Base-by-base conservation (phyloP, 1,139 yeast genomes). In the Suhomyces atakaporum region DNA sequence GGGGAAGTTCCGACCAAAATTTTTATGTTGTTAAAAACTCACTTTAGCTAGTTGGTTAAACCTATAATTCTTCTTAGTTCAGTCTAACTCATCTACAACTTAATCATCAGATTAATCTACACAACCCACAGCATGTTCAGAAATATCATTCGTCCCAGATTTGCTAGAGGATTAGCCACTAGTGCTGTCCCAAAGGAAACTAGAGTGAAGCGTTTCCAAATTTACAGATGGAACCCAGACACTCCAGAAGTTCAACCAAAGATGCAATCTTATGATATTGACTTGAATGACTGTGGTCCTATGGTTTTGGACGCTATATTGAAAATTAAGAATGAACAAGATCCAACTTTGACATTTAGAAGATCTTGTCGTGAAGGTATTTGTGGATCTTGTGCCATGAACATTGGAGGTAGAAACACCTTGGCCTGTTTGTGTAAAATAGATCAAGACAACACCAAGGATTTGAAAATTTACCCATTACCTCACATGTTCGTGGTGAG, bases 351-450 rank as follows among this genome's bases (percentile, higher is more conserved):
- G 60, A 92, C 98, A 3, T 85, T 92, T 69, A 84, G 99, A 75
- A 84, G 98, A 69, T 89, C 97, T 35, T 92, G 98, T 73, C 90
- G 99, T 75, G 99, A 92, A 70, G 99, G 99, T 56, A 94, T 92
- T 53, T 92, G 99, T 73, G 99, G 99, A 33, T 92, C 97, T 4
- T 92, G 99, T 75, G 99, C 99, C 54, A 92, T 92, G 99, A 92
- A 92, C 75, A 92, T 92, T 64, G 95, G 96, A 49, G 99, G 99
- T 51, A 77, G 85, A 62, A 92, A 92, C 76, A 92, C 98, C 22
- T 76, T 92, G 57, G 98, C 98, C 27, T 92, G 98, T 71, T 74
- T 94, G 54, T 89, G 97, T 73, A 84, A 89, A 66, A 89, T 92
- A 58, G 96, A 92, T 63, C 79, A 80, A 53, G 84, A 89, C 64